A percentile compares a stretch with the other conserved stretches of the same genome.
Evolutionary conservation across 2,329 filamentous ascomycete species (phyloP).

Genomic region (Rutstroemia sp.): DNA sequence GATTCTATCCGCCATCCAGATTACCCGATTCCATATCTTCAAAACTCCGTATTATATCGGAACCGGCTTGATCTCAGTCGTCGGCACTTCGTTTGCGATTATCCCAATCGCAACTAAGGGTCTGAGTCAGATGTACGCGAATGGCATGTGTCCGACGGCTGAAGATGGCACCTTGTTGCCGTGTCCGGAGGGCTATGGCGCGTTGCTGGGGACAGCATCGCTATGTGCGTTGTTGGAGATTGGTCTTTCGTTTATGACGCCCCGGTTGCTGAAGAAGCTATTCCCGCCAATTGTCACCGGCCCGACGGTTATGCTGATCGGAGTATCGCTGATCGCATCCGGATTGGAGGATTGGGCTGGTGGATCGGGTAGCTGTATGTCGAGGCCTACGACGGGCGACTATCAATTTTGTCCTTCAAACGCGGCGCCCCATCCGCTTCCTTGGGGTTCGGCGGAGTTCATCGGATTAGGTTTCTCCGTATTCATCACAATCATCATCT

Average conservation of each 20-base stretch:
- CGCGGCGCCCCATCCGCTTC: constrained; percentile 61
- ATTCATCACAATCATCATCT: constrained; percentile 71
- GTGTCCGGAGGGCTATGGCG: constrained; percentile 71
- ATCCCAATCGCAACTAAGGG: constrained; percentile 68
- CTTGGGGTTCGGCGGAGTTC: constrained; percentile 73
- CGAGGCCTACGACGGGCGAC: constrained; percentile 38
- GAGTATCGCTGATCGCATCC: constrained; percentile 61
- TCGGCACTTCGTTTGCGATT: constrained; percentile 70
- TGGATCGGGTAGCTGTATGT: constrained; percentile 54
- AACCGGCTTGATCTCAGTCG: constrained; percentile 73
- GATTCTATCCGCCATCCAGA: constrained; percentile 67
- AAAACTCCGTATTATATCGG: constrained; percentile 67
- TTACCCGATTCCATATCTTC: constrained; percentile 67
- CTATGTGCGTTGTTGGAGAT: constrained; percentile 64
- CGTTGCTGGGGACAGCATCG: constrained; percentile 62
- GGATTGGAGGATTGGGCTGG: constrained; percentile 76
- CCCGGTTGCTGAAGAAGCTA: constrained; percentile 59
- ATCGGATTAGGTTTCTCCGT: constrained; percentile 75
- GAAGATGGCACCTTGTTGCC: constrained; percentile 60
- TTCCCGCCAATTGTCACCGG: constrained; percentile 77
- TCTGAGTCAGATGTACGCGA: constrained; percentile 65
- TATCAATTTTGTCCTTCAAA: constrained; percentile 62
- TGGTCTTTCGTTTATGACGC: constrained; percentile 65
- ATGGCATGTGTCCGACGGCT: constrained; percentile 15
- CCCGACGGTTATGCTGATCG: constrained; percentile 65